Conservation (phyloP, 495 filamentous ascomycete species). For the Neurospora terricola region DNA sequence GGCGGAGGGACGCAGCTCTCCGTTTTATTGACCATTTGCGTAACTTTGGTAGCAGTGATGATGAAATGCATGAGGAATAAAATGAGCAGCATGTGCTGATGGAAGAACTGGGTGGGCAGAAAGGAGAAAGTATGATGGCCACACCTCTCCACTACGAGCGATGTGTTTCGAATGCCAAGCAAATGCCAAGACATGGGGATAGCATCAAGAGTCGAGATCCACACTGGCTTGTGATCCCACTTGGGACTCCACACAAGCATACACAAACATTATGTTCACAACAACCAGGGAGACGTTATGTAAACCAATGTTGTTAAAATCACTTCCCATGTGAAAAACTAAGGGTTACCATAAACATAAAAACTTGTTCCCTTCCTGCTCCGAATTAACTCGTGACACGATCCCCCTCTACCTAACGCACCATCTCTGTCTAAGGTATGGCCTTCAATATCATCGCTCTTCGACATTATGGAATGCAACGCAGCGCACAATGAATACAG, state of each 20-base stretch:
- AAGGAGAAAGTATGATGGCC: too few species aligned
- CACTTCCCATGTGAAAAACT: not conserved
- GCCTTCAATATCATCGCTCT: not conserved
- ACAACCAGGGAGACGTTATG: not conserved
- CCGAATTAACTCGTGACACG: not conserved
- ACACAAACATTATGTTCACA: not conserved
- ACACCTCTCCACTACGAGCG: too few species aligned
- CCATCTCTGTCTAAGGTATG: not conserved
- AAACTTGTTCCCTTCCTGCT: not conserved
- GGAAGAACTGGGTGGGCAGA: too few species aligned
- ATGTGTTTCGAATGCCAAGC: not conserved
- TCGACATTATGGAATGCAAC: too few species aligned
- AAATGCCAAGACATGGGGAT: not conserved
- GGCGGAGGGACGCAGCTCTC: too few species aligned
- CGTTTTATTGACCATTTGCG: too few species aligned
- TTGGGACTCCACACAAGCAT: not conserved
- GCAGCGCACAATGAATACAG: not conserved
- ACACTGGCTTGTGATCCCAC: not conserved
- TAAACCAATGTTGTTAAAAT: not conserved
- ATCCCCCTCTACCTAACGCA: not conserved
- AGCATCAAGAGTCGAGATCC: not conserved
- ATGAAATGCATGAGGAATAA: too few species aligned
- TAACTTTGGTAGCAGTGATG: too few species aligned
- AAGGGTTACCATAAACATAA: not conserved
- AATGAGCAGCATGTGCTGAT: too few species aligned